Evolutionary conservation across 495 filamentous ascomycete genomes (phyloP).

Genomic region (Pseudomonodictys pantanalensis): DNA sequence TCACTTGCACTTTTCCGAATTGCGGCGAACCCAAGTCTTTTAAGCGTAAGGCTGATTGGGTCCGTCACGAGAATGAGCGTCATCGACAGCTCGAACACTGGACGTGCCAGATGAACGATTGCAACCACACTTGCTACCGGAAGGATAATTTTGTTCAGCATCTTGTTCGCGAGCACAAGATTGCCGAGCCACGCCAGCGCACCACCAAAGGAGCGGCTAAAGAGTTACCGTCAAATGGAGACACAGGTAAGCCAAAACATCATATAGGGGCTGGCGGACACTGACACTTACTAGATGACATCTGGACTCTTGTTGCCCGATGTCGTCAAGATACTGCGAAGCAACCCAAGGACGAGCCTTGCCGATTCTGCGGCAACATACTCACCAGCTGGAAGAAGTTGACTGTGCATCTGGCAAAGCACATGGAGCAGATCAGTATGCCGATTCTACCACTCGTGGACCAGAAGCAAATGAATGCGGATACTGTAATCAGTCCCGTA

Average conservation of each 20-base stretch:
- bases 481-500: constrained; percentile 33
- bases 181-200: constrained; percentile 66
- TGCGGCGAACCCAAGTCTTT: constrained; percentile 91
- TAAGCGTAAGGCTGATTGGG: constrained; percentile 97
- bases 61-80: constrained; percentile 90
- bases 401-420: constrained; percentile 89
- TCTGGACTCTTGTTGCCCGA: constrained; percentile 74
- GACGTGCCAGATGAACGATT: constrained; percentile 78
- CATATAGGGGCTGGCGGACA: constrained; percentile 45
- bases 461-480: constrained; percentile 35
- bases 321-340: constrained; percentile 70
- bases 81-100: constrained; percentile 93
- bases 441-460: constrained; percentile 73
- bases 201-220: constrained; percentile 32
- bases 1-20: constrained; percentile 85
- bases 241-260: not conserved
- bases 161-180: constrained; percentile 89
- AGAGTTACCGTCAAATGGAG: constrained; percentile 41
- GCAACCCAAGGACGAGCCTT: constrained; percentile 73
- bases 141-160: constrained; percentile 97
- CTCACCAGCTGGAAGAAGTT: constrained; percentile 91
- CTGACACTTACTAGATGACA: constrained; percentile 43
- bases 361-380: constrained; percentile 82
- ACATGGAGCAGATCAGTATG: constrained; percentile 92
- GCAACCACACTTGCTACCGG: constrained; percentile 79